Base-by-base conservation (phyloP, 108 stramenopile species). In the Nannochloropsis salina region DNA sequence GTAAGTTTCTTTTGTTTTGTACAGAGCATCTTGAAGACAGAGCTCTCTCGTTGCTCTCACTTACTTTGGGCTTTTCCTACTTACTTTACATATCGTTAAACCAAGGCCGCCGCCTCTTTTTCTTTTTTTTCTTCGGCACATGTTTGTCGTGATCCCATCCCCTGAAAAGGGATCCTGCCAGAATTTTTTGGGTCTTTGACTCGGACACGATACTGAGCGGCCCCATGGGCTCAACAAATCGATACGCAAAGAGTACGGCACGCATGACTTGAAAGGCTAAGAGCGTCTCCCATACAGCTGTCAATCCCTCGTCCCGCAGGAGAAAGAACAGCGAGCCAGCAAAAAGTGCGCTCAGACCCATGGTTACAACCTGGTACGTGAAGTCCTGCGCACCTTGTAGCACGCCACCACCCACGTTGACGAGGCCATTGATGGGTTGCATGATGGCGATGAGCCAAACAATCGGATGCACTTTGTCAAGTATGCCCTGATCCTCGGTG, bases 351-450 rank as follows among this genome's bases (percentile, higher is more conserved):
- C 61, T 74, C 61, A 74, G 61, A 15, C 61, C 61, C 61, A 74
- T 74, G 3, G 61, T 74, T n/a, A 74, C 15, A n/a, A 74, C 61
- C n/a, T 74, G 61, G 61, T 74, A 74, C 20, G 61, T 74, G n/a
- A 74, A 74, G 61, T 74, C 61, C 61, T 74, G 61, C 61, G 61
- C 61, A n/a, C 61, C 61, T 74, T 74, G 61, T n/a, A 74, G 61
- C 61, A 74, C 61, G 20, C 61, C 61, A n/a, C 61, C 61, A 74
- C 61, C 61, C 61, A 74, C 61, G 61, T 74, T 74, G 20, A 74
- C 61, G 20, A 74, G n/a, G 61, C 61, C 61, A 74, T 74, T 74
- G 61, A 74, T 74, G 5, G 61, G 61, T 2, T 74, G 61, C 61
- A 74, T 74, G 3, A 74, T 74, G 1, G 61, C 61, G n/a, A 74